Conservation (phyloP, 1,139 yeast genomes). For the Taphrina populina region DNA sequence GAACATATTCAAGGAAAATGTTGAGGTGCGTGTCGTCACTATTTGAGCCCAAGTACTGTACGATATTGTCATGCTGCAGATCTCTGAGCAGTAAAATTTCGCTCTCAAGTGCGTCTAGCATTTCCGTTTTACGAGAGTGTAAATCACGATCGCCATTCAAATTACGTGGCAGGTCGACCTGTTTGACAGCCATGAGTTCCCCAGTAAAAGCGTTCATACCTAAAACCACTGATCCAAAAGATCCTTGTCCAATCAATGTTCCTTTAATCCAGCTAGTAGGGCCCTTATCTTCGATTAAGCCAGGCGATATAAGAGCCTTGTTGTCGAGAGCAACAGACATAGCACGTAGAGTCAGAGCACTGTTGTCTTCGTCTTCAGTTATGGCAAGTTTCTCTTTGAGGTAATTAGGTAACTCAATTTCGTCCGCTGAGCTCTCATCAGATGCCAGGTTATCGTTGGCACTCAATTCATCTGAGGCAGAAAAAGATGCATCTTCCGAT, state of each 20-base stretch:
- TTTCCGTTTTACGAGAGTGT: conserved; percentile 55
- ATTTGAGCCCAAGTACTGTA: conserved; percentile 63
- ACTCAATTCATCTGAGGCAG: conserved; percentile 36
- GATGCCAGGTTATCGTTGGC: conserved; percentile 41
- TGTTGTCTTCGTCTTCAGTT: conserved; percentile 38
- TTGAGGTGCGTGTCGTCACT: conserved; percentile 35
- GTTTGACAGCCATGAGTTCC: conserved; percentile 98
- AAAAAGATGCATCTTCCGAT: conserved; percentile 24
- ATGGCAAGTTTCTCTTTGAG: conserved; percentile 32
- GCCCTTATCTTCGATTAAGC: conserved; percentile 53
- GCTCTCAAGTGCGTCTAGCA: conserved; percentile 77
- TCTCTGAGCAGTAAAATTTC: conserved; percentile 95
- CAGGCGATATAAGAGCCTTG: conserved; percentile 46
- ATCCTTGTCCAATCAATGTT: conserved; percentile 92
- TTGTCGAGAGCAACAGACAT: conserved; percentile 38
- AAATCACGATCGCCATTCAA: conserved; percentile 47
- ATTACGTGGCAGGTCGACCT: conserved; percentile 68
- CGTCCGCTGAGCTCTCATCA: conserved; percentile 41
- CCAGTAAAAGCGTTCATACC: conserved; percentile 96
- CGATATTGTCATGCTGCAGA: conserved; percentile 88
- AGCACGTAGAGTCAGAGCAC: conserved; percentile 2
- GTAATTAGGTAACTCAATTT: conserved; percentile 20
- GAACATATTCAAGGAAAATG: conserved; percentile 74
- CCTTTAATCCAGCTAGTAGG: conserved; percentile 92
- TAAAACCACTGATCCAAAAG: conserved; percentile 92